Percentiles rank a stretch among this genome's conserved stretches.
These are phyloP conservation scores for Hypoxylon rubiginosum DNA, from an alignment of 2,329 filamentous ascomycete species.

Conservation along the genomic window DNA sequence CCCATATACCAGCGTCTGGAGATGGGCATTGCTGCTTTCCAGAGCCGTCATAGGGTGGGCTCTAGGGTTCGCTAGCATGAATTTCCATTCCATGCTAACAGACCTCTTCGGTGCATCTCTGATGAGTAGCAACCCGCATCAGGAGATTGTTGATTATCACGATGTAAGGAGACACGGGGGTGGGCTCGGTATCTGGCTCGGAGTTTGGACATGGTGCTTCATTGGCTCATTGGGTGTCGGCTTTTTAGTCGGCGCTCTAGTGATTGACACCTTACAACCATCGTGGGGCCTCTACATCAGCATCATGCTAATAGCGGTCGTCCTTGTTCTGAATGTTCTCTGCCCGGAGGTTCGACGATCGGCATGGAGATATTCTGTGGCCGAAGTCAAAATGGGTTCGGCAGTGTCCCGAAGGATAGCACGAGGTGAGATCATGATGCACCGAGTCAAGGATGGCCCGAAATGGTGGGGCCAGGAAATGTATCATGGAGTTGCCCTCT, in stretches of 20 bases:
- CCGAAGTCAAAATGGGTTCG: conserved; percentile 70
- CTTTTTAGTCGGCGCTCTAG: conserved; percentile 77
- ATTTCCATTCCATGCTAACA: conserved; percentile 77
- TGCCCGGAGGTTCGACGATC: conserved; percentile 80
- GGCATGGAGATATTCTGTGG: conserved; percentile 75
- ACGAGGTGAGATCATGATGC: conserved; percentile 82
- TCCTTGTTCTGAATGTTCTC: conserved; percentile 77
- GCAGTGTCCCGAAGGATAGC: conserved; percentile 71
- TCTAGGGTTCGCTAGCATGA: conserved; percentile 83
- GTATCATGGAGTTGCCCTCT: conserved; percentile 76
- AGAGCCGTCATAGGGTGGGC: conserved; percentile 75
- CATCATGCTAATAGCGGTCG: conserved; percentile 74
- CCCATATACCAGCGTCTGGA: conserved; percentile 68
- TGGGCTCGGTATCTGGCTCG: conserved; percentile 84
- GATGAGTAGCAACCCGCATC: conserved; percentile 78
- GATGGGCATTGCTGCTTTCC: conserved; percentile 72
- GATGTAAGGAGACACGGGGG: conserved; percentile 82
- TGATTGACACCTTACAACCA: conserved; percentile 75
- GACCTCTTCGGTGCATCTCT: conserved; percentile 83
- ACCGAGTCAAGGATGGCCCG: conserved; percentile 78
- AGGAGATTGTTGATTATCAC: conserved; percentile 75
- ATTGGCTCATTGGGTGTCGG: conserved; percentile 79
- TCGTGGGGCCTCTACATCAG: conserved; percentile 83
- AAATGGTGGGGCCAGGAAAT: conserved; percentile 84
- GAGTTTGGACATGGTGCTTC: conserved; percentile 83